A percentile compares a stretch with the other conserved stretches of the same genome.
phyloP scores from a whole-genome alignment of 73 alveolate genomes.

The Diophrys sp. region DNA sequence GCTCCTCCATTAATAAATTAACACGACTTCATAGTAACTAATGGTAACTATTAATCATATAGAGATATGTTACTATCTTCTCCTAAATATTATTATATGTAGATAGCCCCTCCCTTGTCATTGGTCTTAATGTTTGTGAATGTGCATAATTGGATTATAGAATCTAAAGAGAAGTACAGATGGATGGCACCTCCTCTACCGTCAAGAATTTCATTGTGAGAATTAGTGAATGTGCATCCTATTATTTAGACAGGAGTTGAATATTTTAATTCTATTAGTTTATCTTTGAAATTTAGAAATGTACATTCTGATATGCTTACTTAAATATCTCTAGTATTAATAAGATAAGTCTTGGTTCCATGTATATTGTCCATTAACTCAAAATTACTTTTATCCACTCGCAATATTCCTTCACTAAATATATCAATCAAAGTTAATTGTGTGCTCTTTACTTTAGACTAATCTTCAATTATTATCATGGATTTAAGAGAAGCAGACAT shows the following conservation, averaged over 20 bases:
- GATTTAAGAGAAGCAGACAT: no score
- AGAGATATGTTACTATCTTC: background rate
- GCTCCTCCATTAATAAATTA: no score
- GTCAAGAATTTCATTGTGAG: background rate
- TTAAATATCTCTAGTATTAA: no score
- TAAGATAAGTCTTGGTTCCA: background rate
- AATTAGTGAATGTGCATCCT: no score
- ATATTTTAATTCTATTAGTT: no score
- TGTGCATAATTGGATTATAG: background rate
- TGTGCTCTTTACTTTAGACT: no score
- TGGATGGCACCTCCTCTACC: background rate
- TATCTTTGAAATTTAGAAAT: background rate
- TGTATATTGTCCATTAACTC: background rate
- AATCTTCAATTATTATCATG: no score
- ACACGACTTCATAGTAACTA: no score
- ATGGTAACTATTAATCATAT: no score
- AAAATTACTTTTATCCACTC: no score
- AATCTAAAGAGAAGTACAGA: background rate
- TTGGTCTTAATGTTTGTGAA: background rate
- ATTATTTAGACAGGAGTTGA: background rate
- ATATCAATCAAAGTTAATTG: no score
- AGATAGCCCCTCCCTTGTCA: background rate
- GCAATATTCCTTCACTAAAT: no score
- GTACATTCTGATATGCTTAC: background rate
- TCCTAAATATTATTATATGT: background rate